A percentile compares a stretch with the other conserved stretches of the same genome.
Conservation (phyloP, 2,329 filamentous ascomycete genomes). For the Neoscytalidium dimidiatum region DNA sequence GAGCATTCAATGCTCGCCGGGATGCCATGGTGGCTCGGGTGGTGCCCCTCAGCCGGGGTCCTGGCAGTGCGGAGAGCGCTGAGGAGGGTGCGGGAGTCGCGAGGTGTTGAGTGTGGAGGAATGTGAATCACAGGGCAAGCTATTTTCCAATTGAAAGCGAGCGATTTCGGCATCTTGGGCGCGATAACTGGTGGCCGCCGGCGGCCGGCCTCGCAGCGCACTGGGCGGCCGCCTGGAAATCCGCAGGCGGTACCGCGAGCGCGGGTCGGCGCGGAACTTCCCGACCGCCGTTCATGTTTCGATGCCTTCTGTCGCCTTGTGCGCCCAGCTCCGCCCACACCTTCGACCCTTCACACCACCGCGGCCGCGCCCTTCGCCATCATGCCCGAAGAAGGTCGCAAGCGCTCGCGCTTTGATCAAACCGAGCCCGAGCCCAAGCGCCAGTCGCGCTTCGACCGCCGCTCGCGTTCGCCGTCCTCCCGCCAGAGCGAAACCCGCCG, state of each 20-base stretch:
- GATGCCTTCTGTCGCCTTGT: background rate
- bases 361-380: background rate
- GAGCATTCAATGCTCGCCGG: constrained; percentile 40
- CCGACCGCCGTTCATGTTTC: constrained; percentile 9
- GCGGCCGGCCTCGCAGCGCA: background rate
- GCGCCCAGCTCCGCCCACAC: constrained; percentile 6
- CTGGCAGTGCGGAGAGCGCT: constrained; percentile 1
- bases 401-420: constrained; percentile 93
- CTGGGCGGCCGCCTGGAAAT: background rate
- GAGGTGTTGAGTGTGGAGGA: constrained; percentile 8
- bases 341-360: background rate
- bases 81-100: background rate
- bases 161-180: constrained; percentile 6
- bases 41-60: background rate
- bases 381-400: constrained; percentile 81
- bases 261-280: background rate
- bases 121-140: constrained; percentile 15
- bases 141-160: constrained; percentile 15
- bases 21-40: constrained; percentile 41
- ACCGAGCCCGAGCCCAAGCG: constrained; percentile 76
- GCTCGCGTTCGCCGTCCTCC: constrained; percentile 78
- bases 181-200: background rate
- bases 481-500: constrained; percentile 67
- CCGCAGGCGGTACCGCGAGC: background rate
- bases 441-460: constrained; percentile 81